Evolutionary conservation across 306 rosid species (phyloP).

Genomic region (Cucumis hystrix): DNA sequence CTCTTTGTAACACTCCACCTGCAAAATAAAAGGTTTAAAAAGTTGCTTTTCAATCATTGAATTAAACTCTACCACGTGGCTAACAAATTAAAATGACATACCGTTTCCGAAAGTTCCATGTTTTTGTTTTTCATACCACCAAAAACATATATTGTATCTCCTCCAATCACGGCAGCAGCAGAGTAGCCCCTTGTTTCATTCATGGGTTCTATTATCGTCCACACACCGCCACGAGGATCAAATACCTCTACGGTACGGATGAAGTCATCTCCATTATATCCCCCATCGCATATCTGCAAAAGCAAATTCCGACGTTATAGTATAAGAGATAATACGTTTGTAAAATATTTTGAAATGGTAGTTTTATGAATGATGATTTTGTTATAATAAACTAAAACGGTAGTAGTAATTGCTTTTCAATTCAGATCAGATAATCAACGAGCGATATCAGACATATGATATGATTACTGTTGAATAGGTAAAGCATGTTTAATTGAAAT

Average conservation of each 20-base stretch:
- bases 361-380: background rate
- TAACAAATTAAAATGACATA: background rate
- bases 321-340: background rate
- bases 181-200: slow-evolving; percentile 18
- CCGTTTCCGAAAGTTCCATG: slow-evolving; percentile 11
- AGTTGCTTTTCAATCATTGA: background rate
- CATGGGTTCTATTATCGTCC: slow-evolving; percentile 26
- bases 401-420: background rate
- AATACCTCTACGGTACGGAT: slow-evolving; percentile 28
- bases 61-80: background rate
- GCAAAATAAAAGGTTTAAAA: no score
- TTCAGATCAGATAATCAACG: no score
- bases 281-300: slow-evolving; percentile 35
- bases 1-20: no score
- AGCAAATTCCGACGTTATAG: background rate
- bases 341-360: background rate
- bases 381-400: background rate
- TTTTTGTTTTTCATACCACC: slow-evolving; percentile 18
- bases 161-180: slow-evolving; percentile 18
- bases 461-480: no score
- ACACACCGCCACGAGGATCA: slow-evolving; percentile 27
- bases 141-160: slow-evolving; percentile 17
- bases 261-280: slow-evolving; percentile 20
- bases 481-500: no score
- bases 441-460: background rate